Evolutionary conservation across 805 yeast genomes (phyloP), one percentile per base, ranked within the genome.

Genomic region (Cyberlindnera xishuangbannaensis): DNA sequence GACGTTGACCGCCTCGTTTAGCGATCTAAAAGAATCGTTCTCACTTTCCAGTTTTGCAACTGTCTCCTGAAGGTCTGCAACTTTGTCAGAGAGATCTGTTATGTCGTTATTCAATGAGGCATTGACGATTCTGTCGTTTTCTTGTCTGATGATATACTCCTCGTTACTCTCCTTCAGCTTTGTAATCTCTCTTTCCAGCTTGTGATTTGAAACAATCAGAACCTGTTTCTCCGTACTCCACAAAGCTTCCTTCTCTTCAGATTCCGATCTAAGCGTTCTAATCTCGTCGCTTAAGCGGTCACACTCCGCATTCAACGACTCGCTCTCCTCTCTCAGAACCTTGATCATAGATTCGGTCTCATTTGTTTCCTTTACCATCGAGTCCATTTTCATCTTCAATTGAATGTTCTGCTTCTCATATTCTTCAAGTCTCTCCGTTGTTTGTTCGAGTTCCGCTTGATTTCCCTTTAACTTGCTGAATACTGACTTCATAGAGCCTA

Each of bases 391-490:
- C 18, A 45, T 55, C 45, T 53, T 64, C 44, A 60, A 42, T 20
- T 53, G 56, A 12, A 55, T 14, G 55, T 60, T 59, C 55, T 65
- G 61, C 49, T 61, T 42, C 62, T 66, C 62, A 55, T 73, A 53
- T 58, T 72, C 59, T 52, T 56, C 60, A 32, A 75, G 55, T 41
- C 72, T 73, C 13, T 66, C 71, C 43, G 73, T 72, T 1, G 72
- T 65, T 5, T 59, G 62, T 26, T 72, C 84, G 14, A 83, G 60
- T 44, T 81, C 83, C 3, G 55, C 59, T 49, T 82, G 80, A 0
- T 85, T 63, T 37, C 73, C 80, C 50, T 82, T 79, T 84, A 82
- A 80, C 43, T 83, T 82, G 25, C 61, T 66, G 55, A 83, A 83
- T 2, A 83, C 70, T 1, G 78, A 62, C 44, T 81, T 83, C 90